Base-by-base conservation (phyloP, 306 rosid genomes). In the Castanospermum australe region DNA sequence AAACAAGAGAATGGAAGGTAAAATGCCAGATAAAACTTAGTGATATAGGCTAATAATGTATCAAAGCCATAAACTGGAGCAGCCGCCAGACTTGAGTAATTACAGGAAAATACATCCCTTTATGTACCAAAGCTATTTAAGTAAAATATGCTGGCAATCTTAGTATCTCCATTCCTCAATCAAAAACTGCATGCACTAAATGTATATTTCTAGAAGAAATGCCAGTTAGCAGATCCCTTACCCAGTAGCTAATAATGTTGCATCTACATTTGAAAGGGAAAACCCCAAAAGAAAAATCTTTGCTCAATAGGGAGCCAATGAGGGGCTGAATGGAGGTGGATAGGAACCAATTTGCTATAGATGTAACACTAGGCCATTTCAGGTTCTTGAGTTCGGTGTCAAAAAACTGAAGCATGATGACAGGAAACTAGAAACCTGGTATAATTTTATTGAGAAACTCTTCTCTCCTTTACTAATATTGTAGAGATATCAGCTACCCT, bases 161-260 rank as follows among this genome's bases (percentile, higher is more conserved):
- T n/a, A 20, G 41, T 66, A 78, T 77, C 38, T 12, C 28, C 63
- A 76, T 61, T 71, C 42, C 44, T 6, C 63, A 32, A 28, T 71
- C 50, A 62, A 76, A 56, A 61, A 15, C 57, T 25, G 45, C 64
- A 74, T 32, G 52, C 22, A 33, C 41, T 73, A 63, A 62, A 80
- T 38, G 56, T 64, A 52, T 62, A 30, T 8, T 51, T 60, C 41
- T 61, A 18, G 56, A 69, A 76, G 73, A 70, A 70, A 39, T 60
- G 15, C 44, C 28, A n/a, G 54, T 41, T 41, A 30, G 67, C 59
- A 60, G 25, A 69, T 61, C 67, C 33, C 64, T 42, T 68, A 20
- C 5, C 59, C 20, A 69, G 11, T 41, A 39, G 60, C 77, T 22
- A 48, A 42, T 64, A 51, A 62, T 55, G 41, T 6, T 82, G 39